Base-by-base conservation (phyloP, 257 asterid genomes). In the Solanum etuberosum region DNA sequence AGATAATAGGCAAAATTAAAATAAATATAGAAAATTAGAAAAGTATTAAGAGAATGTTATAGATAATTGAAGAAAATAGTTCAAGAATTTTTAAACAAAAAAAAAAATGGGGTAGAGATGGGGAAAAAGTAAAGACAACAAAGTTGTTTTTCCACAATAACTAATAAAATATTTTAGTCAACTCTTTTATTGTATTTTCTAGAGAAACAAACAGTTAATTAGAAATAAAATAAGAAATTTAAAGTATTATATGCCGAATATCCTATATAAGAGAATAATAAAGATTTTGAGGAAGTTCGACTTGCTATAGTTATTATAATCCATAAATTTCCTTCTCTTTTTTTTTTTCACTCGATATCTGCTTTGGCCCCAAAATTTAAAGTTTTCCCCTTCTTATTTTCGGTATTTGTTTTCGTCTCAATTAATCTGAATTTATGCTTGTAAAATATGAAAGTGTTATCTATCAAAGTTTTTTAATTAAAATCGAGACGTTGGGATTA, bases 81-180 rank as follows among this genome's bases (percentile, higher is more conserved):
- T 77, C 18, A 16, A 80, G 18, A 80, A 43, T 46, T 15, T 42
- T 78, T 0, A 6, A 51, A 48, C 57, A 46, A 51, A 1, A 16
- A 43, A 35, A 77, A 29, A 23, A 5, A 18, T 2, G 40, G 54
- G 6, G 16, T 10, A 12, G 54, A 31, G 54, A n/a, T 74, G 57
- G 83, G 20, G 14, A 38, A 57, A 73, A 74, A 23, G 57, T 74
- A 43, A 12, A 74, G 57, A 74, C 34, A 74, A 38, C 1, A 74
- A 37, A 78, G 63, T 34, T 78, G 63, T 42, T 43, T 43, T 20
- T 11, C 16, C 25, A 42, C 37, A 78, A 73, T 73, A 37, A 35
- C 15, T 20, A 77, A 14, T 77, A n/a, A 77, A 77, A 25, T 77
- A 77, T 42, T 43, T 42, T 42, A 77, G 84, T 77, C 38, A 77